Base-by-base conservation (phyloP, 306 rosid genomes). In the Pterocarpus macrocarpus region DNA sequence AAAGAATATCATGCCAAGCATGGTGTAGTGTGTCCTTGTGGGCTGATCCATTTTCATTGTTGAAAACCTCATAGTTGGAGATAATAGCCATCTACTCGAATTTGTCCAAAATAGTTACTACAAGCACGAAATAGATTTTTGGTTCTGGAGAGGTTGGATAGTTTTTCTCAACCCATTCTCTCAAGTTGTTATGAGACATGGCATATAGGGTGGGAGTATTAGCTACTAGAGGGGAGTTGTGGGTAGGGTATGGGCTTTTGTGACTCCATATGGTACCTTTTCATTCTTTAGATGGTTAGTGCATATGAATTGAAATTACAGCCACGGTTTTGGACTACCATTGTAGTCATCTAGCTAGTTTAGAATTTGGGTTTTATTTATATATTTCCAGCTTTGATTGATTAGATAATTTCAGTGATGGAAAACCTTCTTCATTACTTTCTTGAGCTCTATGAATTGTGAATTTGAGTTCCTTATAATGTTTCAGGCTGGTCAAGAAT, bases 401-500 rank as follows among this genome's bases (percentile, higher is more conserved):
- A 34, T 49, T 59, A 16, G 55, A 43, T 63, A n/a, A 79, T 73
- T 74, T 32, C 15, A 1, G 22, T 17, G 15, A 13, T 50, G 36
- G 55, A 61, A 67, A 30, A 79, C 52, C 64, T 61, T 52, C 34
- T 74, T 55, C 33, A 69, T 61, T 34, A 28, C 66, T 36, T 73
- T 66, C 62, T 77, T 34, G 43, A 72, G 32, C 75, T 53, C 63
- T 83, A 14, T 82, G 45, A 38, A 65, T 55, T 80, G 59, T 65
- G 28, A 52, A 63, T 56, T 53, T 38, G 59, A 47, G 85, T 71
- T 67, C 39, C 17, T 80, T 33, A 8, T 71, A 62, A 71, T 82
- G 61, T 79, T 80, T 35, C 90, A 95, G 99, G 99, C 99, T 22
- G 99, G 99, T 80, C 99, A 95, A 88, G 99, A 95, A 89, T 95